Base-by-base conservation (phyloP, 148 eudicot genomes). In the Rheum nobile region DNA sequence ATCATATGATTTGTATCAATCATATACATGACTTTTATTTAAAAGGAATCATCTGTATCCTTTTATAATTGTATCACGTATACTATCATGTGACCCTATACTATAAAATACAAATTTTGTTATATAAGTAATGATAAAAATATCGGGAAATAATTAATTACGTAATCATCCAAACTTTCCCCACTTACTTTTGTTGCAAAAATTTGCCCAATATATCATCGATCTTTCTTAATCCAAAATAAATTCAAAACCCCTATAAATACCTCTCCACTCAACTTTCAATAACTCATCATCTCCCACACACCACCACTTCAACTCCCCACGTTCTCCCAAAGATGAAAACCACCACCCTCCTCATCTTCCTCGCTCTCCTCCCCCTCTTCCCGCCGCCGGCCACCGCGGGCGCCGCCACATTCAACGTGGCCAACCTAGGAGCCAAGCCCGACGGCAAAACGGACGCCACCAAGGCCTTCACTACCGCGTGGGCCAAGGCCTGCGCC, bases 401-500 rank as follows among this genome's bases (percentile, higher is more conserved):
- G 54, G 10, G 8, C 57, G 22, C 78, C 39, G 24, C 34, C 17
- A 82, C 85, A 4, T 76, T 76, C 59, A 87, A 71, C 68, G 83
- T 87, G 37, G 75, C 84, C 12, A 35, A 38, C 13, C 85, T 85
- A 2, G 88, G 88, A 19, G 88, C 91, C 1, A 77, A 48, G 24
- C 37, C 80, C 0, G 79, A 85, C 54, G 91, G 91, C 10, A 80
- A 73, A 19, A 71, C 85, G 0, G 91, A 87, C 79, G 79, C 91
- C 4, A 81, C 85, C 48, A 59, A 50, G 10, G 82, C 88, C 26
- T 87, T 87, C 21, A 77, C 70, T 1, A 73, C 79, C 14, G 85
- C 88, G 0, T 87, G 88, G 91, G 71, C 24, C 8, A 75, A 75
- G 21, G 91, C 85, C 4, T 87, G 91, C 31, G 31, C 59, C 32